Base-by-base conservation (phyloP, 805 yeast species). In the Wickerhamiella sorbophila region DNA sequence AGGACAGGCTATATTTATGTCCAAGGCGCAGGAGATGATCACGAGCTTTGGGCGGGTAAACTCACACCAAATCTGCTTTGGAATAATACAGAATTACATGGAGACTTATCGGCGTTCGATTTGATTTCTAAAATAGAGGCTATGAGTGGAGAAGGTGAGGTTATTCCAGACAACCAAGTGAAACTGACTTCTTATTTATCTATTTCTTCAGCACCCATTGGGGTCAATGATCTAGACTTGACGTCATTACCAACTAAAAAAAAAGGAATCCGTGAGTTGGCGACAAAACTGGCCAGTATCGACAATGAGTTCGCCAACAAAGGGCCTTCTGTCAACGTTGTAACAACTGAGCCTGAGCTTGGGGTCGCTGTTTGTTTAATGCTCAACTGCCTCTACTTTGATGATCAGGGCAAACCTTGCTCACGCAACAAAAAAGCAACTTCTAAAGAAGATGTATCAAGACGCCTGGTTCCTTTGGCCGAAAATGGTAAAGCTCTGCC, bases 1-100 rank as follows among this genome's bases (percentile, higher is more conserved):
- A 51, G 67, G 38, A 45, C 57, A 6, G 78, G 75, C 0, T 77
- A 61, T 48, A 59, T 68, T 0, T 86, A 86, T 54, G 81, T 85
- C 1, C 95, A 85, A 58, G 96, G 96, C 1, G 91, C 95, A 0
- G 95, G 91, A 0, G 96, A 86, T 58, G 95, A 87, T 52, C 94
- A 86, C 56, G 96, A 86, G 52, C 63, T 78, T 9, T 86, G 95
- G 96, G 71, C 79, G 0, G 64, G 70, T 4, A 62, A 67, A 0
- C 57, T 84, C 24, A 69, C 66, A 1, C 75, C 87, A 0, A 50
- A 52, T 0, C 38, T 72, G 21, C 71, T 80, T 38, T 84, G 94
- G 93, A 40, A 53, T 3, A 53, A 70, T 44, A 39, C 55, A 2
- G 58, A 55, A 3, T 52, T 71, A 16, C 47, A 53, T 2, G 58